A percentile compares a stretch with the other conserved stretches of the same genome.
Conservation (phyloP, 2,329 filamentous ascomycete genomes). For the Metarhizium sp. region DNA sequence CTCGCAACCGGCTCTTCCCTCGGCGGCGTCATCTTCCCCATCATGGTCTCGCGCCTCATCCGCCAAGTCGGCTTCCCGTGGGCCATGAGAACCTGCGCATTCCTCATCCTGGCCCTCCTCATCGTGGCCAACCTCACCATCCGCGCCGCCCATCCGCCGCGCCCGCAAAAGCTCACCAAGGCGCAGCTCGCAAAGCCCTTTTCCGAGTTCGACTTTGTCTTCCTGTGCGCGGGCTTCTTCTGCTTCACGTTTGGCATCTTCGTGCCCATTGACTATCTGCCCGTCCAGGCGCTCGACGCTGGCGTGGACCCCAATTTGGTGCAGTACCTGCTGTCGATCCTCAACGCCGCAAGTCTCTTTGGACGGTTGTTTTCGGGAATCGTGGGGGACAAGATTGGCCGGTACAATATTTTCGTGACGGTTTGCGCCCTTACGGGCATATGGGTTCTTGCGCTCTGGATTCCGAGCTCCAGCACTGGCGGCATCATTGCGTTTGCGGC, state of each 20-base stretch:
- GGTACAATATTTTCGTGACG: slow-evolving; percentile 33
- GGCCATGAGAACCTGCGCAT: slow-evolving; percentile 22
- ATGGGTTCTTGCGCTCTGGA: slow-evolving; percentile 2
- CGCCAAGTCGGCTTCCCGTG: slow-evolving; percentile 19
- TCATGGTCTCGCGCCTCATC: slow-evolving; percentile 22
- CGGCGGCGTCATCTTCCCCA: slow-evolving; percentile 24
- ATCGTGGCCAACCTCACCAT: slow-evolving; percentile 20
- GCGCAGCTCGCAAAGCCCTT: slow-evolving; percentile 19
- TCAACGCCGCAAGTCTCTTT: slow-evolving; percentile 29
- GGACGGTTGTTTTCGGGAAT: slow-evolving; percentile 25
- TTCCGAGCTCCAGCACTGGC: slow-evolving; percentile 21
- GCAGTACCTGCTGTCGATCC: slow-evolving; percentile 27
- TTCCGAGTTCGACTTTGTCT: slow-evolving; percentile 17
- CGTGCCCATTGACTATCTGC: slow-evolving; percentile 20
- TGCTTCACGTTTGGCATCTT: slow-evolving; percentile 23
- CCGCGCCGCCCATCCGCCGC: slow-evolving; percentile 10
- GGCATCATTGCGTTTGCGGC: slow-evolving; percentile 28
- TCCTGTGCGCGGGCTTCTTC: slow-evolving; percentile 17
- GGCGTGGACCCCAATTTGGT: slow-evolving; percentile 16
- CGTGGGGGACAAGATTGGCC: slow-evolving; percentile 25
- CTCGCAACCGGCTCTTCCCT: slow-evolving; percentile 17
- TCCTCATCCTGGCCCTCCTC: slow-evolving; percentile 16
- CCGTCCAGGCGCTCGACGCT: slow-evolving; percentile 11
- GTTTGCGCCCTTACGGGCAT: slow-evolving; percentile 17
- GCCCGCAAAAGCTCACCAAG: slow-evolving; percentile 6